phyloP scores from a whole-genome alignment of 1,284 basidiomycete species.

The Chondrostereum purpureum region DNA sequence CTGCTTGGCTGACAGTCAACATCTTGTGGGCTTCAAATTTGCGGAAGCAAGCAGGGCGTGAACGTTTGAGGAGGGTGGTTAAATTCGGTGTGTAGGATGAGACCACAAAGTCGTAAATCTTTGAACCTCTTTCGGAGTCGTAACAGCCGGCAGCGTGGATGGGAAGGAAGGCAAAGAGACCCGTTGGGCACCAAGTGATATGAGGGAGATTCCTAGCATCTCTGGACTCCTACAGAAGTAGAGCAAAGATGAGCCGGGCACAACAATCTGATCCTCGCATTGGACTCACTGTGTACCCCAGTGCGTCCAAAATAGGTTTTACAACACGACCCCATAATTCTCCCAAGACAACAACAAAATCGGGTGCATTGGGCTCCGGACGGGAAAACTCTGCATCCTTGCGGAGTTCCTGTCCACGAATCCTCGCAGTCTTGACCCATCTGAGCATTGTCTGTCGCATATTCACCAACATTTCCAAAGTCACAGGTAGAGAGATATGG shows the following conservation, averaged over 20 bases:
- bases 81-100: conserved; percentile 21
- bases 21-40: no score
- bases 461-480: conserved; percentile 1
- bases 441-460: conserved; percentile 3
- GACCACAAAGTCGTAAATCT: conserved; percentile 8
- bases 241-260: neutral
- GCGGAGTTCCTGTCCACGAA: neutral
- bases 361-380: neutral
- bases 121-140: conserved; percentile 10
- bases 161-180: conserved; percentile 16
- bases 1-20: conserved; percentile 12
- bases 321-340: conserved; percentile 6
- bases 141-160: conserved; percentile 18
- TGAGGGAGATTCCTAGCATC: neutral
- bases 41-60: conserved; percentile 1
- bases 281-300: conserved; percentile 5
- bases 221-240: conserved; percentile 1
- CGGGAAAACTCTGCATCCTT: neutral
- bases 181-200: conserved; percentile 20
- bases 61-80: conserved; percentile 11
- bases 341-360: conserved; percentile 3
- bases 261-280: no score
- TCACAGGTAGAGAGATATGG: conserved; percentile 1
- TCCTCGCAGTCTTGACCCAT: neutral
- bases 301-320: conserved; percentile 8